Conservation (phyloP, 352 stramenopile genomes). For the Pythium diclinum region DNA sequence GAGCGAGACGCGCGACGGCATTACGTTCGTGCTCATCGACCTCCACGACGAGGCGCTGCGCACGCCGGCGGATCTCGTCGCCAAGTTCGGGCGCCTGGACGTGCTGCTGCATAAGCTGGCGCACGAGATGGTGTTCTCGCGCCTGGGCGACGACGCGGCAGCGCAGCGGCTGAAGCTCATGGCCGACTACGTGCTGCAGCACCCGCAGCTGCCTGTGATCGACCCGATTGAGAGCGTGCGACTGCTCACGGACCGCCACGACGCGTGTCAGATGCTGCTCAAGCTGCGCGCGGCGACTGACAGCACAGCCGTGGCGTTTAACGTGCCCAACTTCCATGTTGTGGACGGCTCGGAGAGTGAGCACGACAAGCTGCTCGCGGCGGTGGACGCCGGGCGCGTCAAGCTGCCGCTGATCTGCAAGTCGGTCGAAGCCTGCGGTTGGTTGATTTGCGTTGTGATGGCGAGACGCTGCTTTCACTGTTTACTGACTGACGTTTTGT, state of each 20-base stretch:
- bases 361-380: constrained; percentile 36
- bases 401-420: constrained; percentile 78
- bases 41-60: constrained; percentile 41
- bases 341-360: constrained; percentile 30
- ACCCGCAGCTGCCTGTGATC: constrained; percentile 55
- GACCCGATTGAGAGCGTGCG: constrained; percentile 67
- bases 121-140: constrained; percentile 80
- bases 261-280: constrained; percentile 51
- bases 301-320: constrained; percentile 29
- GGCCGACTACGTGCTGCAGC: constrained; percentile 36
- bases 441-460: constrained; percentile 11
- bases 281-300: constrained; percentile 20
- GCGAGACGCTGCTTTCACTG: not conserved
- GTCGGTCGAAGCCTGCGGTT: constrained; percentile 80
- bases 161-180: constrained; percentile 49
- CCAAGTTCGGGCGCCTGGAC: constrained; percentile 48
- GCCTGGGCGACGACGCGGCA: constrained; percentile 45
- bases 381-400: constrained; percentile 40
- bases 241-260: constrained; percentile 66
- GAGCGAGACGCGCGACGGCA: constrained; percentile 33
- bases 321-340: constrained; percentile 49
- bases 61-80: constrained; percentile 34
- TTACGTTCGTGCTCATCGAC: constrained; percentile 77
- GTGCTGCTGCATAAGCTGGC: constrained; percentile 78
- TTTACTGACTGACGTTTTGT: not conserved